A percentile compares a stretch with the other conserved stretches of the same genome.
Conservation (phyloP, 2,329 filamentous ascomycete genomes). For the Sporothrix luriei region DNA sequence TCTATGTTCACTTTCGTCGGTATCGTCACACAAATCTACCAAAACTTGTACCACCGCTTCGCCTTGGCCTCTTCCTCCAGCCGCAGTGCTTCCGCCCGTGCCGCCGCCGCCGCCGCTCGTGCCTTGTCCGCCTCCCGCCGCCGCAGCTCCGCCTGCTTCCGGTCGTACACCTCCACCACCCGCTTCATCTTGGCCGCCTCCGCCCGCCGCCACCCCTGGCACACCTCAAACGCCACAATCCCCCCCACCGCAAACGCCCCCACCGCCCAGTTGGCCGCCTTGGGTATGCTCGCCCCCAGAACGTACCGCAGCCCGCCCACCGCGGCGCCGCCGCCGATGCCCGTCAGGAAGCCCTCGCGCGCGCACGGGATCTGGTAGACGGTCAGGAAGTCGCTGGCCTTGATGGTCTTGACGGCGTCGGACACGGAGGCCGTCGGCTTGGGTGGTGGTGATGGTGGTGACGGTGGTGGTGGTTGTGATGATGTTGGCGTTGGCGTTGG, state of each 20-base stretch:
- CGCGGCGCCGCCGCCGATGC: conserved; percentile 77
- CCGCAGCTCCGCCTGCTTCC: conserved; percentile 64
- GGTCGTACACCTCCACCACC: conserved; percentile 78
- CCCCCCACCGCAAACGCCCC: conserved; percentile 71
- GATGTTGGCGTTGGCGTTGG: neutral
- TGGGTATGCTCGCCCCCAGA: conserved; percentile 66
- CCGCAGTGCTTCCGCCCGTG: conserved; percentile 42
- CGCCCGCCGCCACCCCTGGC: conserved; percentile 70
- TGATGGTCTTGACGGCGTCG: conserved; percentile 69
- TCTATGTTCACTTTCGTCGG: neutral
- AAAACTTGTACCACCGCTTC: conserved; percentile 59
- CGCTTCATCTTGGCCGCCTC: conserved; percentile 84
- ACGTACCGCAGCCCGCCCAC: conserved; percentile 74
- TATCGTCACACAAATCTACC: conserved; percentile 44
- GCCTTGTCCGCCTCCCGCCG: conserved; percentile 55
- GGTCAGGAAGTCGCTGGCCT: conserved; percentile 67
- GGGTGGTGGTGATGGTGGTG: neutral
- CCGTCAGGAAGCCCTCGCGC: conserved; percentile 77
- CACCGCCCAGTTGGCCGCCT: conserved; percentile 83
- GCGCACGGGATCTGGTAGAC: conserved; percentile 82
- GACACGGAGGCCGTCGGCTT: conserved; percentile 45
- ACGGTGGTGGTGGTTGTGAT: neutral
- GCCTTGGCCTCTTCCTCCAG: conserved; percentile 20
- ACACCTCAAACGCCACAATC: conserved; percentile 80
- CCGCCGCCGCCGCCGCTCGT: conserved; percentile 49